phyloP scores from a whole-genome alignment of 257 asterid species.

The Plantago major region DNA sequence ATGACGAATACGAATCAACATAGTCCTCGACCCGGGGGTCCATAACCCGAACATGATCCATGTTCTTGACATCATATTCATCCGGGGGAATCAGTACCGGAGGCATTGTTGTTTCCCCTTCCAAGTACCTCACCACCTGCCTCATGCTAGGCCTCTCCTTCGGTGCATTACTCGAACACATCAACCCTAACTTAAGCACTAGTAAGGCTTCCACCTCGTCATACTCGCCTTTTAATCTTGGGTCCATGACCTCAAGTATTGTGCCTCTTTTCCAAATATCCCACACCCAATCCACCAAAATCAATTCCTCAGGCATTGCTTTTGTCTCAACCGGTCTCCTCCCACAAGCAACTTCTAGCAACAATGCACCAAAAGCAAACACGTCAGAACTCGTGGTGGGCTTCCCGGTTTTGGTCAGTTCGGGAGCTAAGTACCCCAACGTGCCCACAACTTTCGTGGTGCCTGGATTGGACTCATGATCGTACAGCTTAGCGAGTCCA shows the following conservation, averaged over 20 bases:
- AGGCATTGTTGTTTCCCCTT: constrained; percentile 45
- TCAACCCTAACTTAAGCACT: constrained; percentile 60
- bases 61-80: constrained; percentile 28
- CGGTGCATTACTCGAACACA: constrained; percentile 56
- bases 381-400: constrained; percentile 63
- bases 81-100: constrained; percentile 29
- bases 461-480: constrained; percentile 49
- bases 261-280: constrained; percentile 54
- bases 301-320: constrained; percentile 65
- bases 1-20: constrained; percentile 41
- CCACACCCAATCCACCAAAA: constrained; percentile 80
- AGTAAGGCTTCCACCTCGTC: constrained; percentile 42
- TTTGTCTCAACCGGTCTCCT: constrained; percentile 65
- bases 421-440: constrained; percentile 75
- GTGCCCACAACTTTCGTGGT: constrained; percentile 77
- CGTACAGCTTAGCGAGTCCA: constrained; percentile 67
- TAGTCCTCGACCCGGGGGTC: constrained; percentile 26
- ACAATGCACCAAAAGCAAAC: constrained; percentile 68
- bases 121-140: constrained; percentile 56
- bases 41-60: neutral
- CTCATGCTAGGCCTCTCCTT: constrained; percentile 54
- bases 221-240: constrained; percentile 39
- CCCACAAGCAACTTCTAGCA: constrained; percentile 70
- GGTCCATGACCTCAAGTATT: constrained; percentile 47
- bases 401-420: constrained; percentile 63